Evolutionary conservation across 805 yeast genomes (phyloP).

Genomic region (Candida xiaguanensis): DNA sequence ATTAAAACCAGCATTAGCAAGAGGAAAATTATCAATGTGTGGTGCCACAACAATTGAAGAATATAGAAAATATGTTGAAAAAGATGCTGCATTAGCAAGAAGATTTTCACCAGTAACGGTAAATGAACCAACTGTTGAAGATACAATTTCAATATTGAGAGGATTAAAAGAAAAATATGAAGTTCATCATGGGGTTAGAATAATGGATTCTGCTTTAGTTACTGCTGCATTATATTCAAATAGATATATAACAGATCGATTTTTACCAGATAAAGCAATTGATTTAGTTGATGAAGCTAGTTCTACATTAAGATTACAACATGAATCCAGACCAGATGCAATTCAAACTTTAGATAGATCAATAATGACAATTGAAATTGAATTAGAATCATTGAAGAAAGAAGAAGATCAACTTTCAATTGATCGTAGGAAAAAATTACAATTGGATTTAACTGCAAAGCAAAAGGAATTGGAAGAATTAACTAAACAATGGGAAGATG

Average conservation of each 20-base stretch:
- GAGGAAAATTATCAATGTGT: slow-evolving; percentile 88
- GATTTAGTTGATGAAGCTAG: slow-evolving; percentile 97
- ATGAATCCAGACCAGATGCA: slow-evolving; percentile 95
- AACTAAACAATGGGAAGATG: slow-evolving; percentile 84
- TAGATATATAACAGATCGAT: slow-evolving; percentile 87
- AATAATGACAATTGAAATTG: slow-evolving; percentile 92
- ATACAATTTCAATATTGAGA: slow-evolving; percentile 85
- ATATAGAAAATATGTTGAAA: slow-evolving; percentile 87
- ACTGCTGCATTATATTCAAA: slow-evolving; percentile 89
- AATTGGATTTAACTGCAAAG: slow-evolving; percentile 61
- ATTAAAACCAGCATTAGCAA: slow-evolving; percentile 88
- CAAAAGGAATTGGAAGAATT: slow-evolving; percentile 64
- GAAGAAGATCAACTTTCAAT: slow-evolving; percentile 83
- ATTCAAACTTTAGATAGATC: slow-evolving; percentile 84
- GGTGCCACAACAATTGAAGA: slow-evolving; percentile 97
- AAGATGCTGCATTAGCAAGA: slow-evolving; percentile 93
- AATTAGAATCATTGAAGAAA: slow-evolving; percentile 87
- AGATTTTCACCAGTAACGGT: slow-evolving; percentile 86
- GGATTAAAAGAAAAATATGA: slow-evolving; percentile 94
- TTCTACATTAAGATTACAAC: slow-evolving; percentile 89
- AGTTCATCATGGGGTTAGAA: slow-evolving; percentile 96
- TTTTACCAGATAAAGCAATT: slow-evolving; percentile 93
- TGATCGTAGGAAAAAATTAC: slow-evolving; percentile 73
- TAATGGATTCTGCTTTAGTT: slow-evolving; percentile 87
- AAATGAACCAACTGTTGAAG: slow-evolving; percentile 85